Base-by-base conservation (phyloP, 345 rosid species). In the Citrus reticulata region DNA sequence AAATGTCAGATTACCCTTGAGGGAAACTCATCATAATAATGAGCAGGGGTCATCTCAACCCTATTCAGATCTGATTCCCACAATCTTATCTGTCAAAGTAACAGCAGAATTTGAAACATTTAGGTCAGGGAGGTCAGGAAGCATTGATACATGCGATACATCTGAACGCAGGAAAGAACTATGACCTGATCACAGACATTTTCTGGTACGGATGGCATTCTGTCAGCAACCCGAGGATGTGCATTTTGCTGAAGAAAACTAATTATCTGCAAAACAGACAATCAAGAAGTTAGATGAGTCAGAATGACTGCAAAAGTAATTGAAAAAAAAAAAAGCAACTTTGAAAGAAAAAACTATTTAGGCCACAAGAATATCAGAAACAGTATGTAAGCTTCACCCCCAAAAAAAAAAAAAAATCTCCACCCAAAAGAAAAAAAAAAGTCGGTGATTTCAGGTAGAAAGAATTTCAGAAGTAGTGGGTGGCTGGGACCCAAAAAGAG, bases 31-130 rank as follows among this genome's bases (percentile, higher is more conserved):
- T 94, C 97, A 58, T 91, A 93, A 77, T 89, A 83, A 84, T 96
- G 90, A 7, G 94, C 87, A 58, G 88, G 91, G 7, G 90, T 88
- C 90, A 84, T 90, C 88, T 96, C 99, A 51, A 92, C 94, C 84
- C 99, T 89, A 80, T 96, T 92, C 79, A 96, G 79, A 87, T 96
- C 99, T 8, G 93, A 30, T 86, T 96, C 99, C 99, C 99, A 96
- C 74, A 94, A 86, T 86, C 98, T 89, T 83, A 96, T 94, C 98
- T 96, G 87, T 55, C 79, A 80, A 6, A 46, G 62, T 46, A 76
- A 78, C 60, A 46, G 27, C 27, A 29, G 34, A 70, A 10, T n/a
- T 77, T 22, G 16, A 72, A 75, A 67, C 8, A 66, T 54, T 11
- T 66, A n/a, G 63, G 20, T 24, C 69, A 22, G 29, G 75, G 55